Evolutionary conservation across 768 basidiomycete species (phyloP).

Genomic region (Suillus bovinus): DNA sequence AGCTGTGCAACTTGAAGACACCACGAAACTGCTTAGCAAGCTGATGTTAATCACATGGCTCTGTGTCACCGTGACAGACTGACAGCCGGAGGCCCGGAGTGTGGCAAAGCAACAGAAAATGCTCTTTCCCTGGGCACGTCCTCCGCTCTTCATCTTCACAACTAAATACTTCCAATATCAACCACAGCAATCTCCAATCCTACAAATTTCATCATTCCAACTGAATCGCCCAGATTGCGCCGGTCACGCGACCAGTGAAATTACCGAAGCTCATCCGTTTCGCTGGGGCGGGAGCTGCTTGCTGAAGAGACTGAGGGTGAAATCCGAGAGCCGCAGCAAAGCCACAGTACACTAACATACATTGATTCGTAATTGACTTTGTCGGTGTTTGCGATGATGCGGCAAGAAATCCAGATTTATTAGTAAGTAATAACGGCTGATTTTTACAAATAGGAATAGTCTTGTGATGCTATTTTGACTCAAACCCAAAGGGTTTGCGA

Average conservation of each 20-base stretch:
- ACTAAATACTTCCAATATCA: slow-evolving; percentile 56
- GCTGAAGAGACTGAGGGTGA: slow-evolving; percentile 61
- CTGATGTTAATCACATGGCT: too few species aligned
- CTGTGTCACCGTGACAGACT: too few species aligned
- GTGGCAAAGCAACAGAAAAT: too few species aligned
- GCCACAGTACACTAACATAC: slow-evolving; percentile 52
- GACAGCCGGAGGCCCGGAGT: too few species aligned
- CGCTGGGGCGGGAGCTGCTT: slow-evolving; percentile 67
- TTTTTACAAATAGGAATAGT: too few species aligned
- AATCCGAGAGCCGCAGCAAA: slow-evolving; percentile 68
- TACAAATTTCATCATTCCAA: slow-evolving; percentile 60
- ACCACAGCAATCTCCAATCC: slow-evolving; percentile 62
- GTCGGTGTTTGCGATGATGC: too few species aligned
- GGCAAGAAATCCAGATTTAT: too few species aligned
- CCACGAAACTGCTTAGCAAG: too few species aligned
- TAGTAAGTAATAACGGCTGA: too few species aligned
- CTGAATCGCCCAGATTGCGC: slow-evolving; percentile 58
- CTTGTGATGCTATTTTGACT: too few species aligned
- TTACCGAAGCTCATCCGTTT: slow-evolving; percentile 59
- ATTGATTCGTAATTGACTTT: slow-evolving; percentile 50
- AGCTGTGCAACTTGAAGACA: too few species aligned
- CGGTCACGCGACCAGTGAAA: slow-evolving; percentile 62
- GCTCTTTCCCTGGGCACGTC: slow-evolving; percentile 17
- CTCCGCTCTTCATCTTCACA: slow-evolving; percentile 67
- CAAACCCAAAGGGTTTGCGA: too few species aligned